These are phyloP conservation scores for Drosera spatulata DNA, from an alignment of 179 eudicot species.

Conservation along the genomic window DNA sequence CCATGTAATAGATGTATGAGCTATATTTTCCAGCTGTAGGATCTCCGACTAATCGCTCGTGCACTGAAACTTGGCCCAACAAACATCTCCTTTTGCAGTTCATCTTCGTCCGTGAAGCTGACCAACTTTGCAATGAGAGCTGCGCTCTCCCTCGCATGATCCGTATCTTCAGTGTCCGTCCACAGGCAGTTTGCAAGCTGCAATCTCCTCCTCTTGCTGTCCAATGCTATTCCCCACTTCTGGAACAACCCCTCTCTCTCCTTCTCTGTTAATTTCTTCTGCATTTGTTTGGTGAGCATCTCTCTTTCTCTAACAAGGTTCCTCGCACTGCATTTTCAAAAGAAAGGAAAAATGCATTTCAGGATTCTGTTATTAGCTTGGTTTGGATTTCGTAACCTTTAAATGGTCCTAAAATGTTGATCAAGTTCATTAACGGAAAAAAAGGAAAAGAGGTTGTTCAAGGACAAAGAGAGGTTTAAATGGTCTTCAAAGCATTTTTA, in stretches of 20 bases:
- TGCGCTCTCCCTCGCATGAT: conserved; percentile 61
- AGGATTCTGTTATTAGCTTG: too few relatives aligned
- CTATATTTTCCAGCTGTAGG: conserved; percentile 35
- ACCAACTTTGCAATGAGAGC: conserved; percentile 56
- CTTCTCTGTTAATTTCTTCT: conserved; percentile 39
- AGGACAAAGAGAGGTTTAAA: too few relatives aligned
- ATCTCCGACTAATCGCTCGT: conserved; percentile 27
- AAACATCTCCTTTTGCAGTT: conserved; percentile 67
- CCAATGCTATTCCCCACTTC: conserved; percentile 61
- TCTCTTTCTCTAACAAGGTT: conserved; percentile 64
- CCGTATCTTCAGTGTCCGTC: conserved; percentile 54
- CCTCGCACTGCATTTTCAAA: conserved; percentile 31
- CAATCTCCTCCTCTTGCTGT: conserved; percentile 53
- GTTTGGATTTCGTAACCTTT: too few relatives aligned
- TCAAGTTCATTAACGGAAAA: too few relatives aligned
- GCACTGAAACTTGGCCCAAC: conserved; percentile 56
- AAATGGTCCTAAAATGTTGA: too few relatives aligned
- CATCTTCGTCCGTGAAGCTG: conserved; percentile 39
- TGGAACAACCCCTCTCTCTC: conserved; percentile 42
- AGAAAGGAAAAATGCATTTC: too few relatives aligned
- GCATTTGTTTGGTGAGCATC: conserved; percentile 48
- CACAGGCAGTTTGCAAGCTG: conserved; percentile 47
- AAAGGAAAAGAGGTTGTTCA: too few relatives aligned
- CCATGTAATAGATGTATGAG: too few relatives aligned
- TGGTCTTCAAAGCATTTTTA: too few relatives aligned